Base-by-base conservation (phyloP, 2,329 filamentous ascomycete genomes). In the Xylaria sp. region DNA sequence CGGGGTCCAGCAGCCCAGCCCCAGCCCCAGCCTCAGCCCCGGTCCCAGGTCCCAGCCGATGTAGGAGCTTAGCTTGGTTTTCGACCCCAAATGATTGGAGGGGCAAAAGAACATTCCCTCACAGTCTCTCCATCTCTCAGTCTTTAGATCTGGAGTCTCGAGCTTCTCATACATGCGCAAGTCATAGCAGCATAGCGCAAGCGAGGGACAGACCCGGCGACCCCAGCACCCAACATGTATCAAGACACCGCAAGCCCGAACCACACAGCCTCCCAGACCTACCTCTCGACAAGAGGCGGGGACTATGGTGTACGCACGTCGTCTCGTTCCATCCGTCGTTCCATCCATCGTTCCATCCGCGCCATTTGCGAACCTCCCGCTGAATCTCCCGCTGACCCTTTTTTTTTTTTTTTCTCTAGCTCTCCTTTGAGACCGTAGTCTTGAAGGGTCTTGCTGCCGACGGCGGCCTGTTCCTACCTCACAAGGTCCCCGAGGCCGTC, bases 341-440 rank as follows among this genome's bases (percentile, higher is more conserved):
- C n/a, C 21, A n/a, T 59, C 21, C 15, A 17, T 9, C 40, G 15
- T 29, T 25, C 33, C 33, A 25, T 15, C 47, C 19, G 29, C 2
- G 11, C 4, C 17, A n/a, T n/a, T n/a, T n/a, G 37, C n/a, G 9
- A 11, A 10, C 17, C 19, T 27, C 33, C n/a, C 27, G 21, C 47
- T 51, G 21, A 51, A 6, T 33, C 6, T 6, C 29, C 29, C 29
- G 11, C 29, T 6, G 6, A 11, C 29, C 29, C 29, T n/a, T n/a
- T n/a, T n/a, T n/a, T 23, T 21, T 3, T 3, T 23, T 49, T 7
- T 11, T 29, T 43, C 40, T 65, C 21, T 68, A 93, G 90, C 84
- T 96, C 69, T 93, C 92, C 54, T 97, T 97, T 76, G 93, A 97
- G 78, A 88, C 93, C 55, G 93, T 93, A 47, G 92, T 97, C 40